Base-by-base conservation (phyloP, 2,329 filamentous ascomycete genomes). In the Sporothrix pseudoabietina region DNA sequence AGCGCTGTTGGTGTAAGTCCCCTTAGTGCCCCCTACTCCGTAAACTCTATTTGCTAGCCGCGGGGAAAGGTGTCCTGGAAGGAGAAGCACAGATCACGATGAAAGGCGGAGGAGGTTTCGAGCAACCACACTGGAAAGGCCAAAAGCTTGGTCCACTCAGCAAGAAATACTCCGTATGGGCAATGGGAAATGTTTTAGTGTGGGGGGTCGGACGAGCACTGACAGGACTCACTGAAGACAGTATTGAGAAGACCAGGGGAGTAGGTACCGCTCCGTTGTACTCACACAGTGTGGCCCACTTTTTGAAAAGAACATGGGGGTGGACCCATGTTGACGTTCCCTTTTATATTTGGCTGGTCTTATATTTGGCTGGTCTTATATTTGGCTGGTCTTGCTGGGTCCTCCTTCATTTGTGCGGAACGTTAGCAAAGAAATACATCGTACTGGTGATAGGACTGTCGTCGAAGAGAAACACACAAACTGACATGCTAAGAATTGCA, bases 231-330 rank as follows among this genome's bases (percentile, higher is more conserved):
- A 7, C 19, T n/a, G 52, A n/a, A 54, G 52, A 22, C 6, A 22
- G 52, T 22, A 22, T 6, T 9, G 52, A n/a, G 19, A 35, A 35
- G 16, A 54, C 6, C 52, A 55, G 52, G 52, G 52, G 52, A 55
- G 22, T 22, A 65, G 39, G 59, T 65, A 65, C 59, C 35, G n/a
- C 59, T 44, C n/a, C 59, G 59, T 65, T 22, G n/a, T 59, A 22
- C 16, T 26, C 59, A 44, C 59, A 65, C 59, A 44, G 35, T 65
- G 59, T 26, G 59, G n/a, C n/a, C 59, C 59, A 41, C 35, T 41
- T 65, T 26, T 59, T 35, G 35, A 35, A 32, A 35, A 61, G 32
- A 39, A 39, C 57, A 61, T 39, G 8, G 3, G 10, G 59, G 39
- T 39, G 59, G 59, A 19, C 35, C 59, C 59, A 65, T 22, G 35